Evolutionary conservation across 176 grass and related monocot species (phyloP).

Genomic region (Microstegium vimineum): DNA sequence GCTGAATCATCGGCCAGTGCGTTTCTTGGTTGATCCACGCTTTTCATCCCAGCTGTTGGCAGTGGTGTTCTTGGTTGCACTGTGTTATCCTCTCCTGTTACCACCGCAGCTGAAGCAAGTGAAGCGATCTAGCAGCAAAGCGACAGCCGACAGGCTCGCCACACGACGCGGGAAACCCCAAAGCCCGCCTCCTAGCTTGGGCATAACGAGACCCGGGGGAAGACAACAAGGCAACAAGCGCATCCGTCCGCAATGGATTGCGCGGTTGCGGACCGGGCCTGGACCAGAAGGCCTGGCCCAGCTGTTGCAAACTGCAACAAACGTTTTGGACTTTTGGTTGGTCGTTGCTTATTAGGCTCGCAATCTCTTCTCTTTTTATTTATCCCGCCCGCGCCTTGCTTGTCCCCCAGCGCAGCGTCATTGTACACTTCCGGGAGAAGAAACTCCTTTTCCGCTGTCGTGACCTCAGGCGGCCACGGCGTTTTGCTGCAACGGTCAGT

Average conservation of each 20-base stretch:
- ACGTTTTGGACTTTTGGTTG: neutral
- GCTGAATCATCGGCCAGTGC: neutral
- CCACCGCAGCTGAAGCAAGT: neutral
- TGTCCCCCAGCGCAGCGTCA: neutral
- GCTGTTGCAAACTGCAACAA: neutral
- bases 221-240: neutral
- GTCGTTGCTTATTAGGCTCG: slow-evolving; percentile 26
- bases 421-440: slow-evolving; percentile 3
- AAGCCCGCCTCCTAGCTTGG: slow-evolving; percentile 6
- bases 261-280: neutral
- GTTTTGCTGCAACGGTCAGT: slow-evolving; percentile 1
- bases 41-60: neutral
- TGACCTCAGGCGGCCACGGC: slow-evolving; percentile 11
- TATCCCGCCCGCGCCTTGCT: neutral
- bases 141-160: neutral
- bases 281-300: neutral
- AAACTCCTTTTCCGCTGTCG: slow-evolving; percentile 22
- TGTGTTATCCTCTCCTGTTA: neutral
- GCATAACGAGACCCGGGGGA: neutral
- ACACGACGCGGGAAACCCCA: neutral
- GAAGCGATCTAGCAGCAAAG: slow-evolving; percentile 20
- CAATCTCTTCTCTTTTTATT: slow-evolving; percentile 2
- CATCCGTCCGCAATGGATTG: slow-evolving; percentile 11
- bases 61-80: neutral
- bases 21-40: neutral